Evolutionary conservation across 2,329 filamentous ascomycete species (phyloP).

Genomic region (Akanthomyces uredinophilus): DNA sequence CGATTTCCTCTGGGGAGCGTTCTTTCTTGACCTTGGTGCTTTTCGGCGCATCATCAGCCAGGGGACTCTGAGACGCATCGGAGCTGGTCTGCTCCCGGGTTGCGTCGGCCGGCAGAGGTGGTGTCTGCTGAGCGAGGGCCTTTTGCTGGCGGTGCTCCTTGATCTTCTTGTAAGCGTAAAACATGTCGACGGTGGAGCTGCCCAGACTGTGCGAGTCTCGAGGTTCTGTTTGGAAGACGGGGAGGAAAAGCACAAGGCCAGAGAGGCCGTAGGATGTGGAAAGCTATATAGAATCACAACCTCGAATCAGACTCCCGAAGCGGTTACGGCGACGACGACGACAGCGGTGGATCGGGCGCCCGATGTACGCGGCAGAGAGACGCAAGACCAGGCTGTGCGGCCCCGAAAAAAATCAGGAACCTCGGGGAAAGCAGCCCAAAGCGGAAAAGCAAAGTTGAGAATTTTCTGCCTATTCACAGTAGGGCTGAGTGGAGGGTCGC

Average conservation of each 20-base stretch:
- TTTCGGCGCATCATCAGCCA: neutral
- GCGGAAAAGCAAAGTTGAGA: neutral
- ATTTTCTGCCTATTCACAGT: neutral
- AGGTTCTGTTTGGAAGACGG: neutral
- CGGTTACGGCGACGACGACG: neutral
- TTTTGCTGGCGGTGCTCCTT: conserved; percentile 13
- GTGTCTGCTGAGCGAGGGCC: neutral
- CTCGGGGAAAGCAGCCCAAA: neutral
- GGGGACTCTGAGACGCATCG: neutral
- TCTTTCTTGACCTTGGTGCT: neutral
- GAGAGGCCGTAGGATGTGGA: neutral
- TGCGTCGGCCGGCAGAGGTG: neutral
- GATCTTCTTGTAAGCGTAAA: conserved; percentile 10
- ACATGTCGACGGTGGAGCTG: neutral
- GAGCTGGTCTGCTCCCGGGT: neutral
- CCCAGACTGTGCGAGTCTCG: too few species aligned
- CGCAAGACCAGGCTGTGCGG: neutral
- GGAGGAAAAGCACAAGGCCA: too few species aligned
- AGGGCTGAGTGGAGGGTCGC: neutral
- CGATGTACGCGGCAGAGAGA: neutral
- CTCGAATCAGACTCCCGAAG: neutral
- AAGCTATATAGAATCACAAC: neutral
- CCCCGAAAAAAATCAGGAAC: neutral
- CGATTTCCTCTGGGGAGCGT: conserved; percentile 8
- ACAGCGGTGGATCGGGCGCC: neutral